A percentile compares a stretch with the other conserved stretches of the same genome.
Evolutionary conservation across 352 stramenopile genomes (phyloP).

Genomic region (Thraustotheca clavata): DNA sequence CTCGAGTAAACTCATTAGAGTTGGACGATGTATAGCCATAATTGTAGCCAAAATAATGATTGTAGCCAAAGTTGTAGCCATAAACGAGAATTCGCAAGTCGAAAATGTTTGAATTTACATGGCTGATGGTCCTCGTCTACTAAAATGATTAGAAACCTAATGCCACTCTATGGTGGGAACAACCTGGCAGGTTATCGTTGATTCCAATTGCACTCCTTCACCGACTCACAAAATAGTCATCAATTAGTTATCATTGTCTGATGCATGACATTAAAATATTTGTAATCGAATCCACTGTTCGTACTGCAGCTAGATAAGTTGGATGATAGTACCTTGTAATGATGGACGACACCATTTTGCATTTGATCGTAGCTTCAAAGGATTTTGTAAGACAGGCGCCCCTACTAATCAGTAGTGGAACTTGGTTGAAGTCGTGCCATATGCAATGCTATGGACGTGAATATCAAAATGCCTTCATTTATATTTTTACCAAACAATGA

Average conservation of each 20-base stretch:
- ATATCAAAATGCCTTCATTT: not conserved
- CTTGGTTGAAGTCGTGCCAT: not conserved
- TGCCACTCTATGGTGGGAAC: too few relatives aligned
- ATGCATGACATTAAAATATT: too few relatives aligned
- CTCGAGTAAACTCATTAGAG: too few relatives aligned
- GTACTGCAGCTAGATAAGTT: not conserved
- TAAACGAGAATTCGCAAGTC: not conserved
- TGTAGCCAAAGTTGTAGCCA: too few relatives aligned
- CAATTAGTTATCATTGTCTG: not conserved
- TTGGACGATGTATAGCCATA: too few relatives aligned
- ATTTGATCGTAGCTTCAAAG: not conserved
- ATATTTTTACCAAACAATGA: not conserved
- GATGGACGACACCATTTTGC: not conserved
- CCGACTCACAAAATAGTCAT: not conserved
- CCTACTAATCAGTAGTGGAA: not conserved
- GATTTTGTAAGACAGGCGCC: not conserved
- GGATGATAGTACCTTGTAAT: not conserved
- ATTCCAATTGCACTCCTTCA: not conserved
- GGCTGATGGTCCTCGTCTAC: not conserved
- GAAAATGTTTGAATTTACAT: not conserved
- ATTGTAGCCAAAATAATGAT: too few relatives aligned
- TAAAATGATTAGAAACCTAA: not conserved
- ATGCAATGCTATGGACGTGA: not conserved
- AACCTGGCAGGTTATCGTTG: not conserved
- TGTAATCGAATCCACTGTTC: too few relatives aligned